Conservation (phyloP, 2,329 filamentous ascomycete genomes). For the Xylaria sp. region DNA sequence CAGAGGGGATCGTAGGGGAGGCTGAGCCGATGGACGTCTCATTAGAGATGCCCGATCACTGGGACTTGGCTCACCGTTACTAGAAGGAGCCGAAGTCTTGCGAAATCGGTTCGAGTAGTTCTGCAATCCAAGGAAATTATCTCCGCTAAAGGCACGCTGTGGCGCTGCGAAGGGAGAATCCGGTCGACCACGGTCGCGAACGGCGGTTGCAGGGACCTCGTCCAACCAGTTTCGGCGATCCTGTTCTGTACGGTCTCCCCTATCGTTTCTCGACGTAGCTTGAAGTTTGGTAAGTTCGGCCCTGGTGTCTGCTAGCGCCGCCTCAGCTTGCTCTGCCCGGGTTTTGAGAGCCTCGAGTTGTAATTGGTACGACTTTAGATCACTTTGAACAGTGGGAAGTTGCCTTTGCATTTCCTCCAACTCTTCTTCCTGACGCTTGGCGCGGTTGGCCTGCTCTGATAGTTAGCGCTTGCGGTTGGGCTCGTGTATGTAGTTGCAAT, state of each 20-base stretch:
- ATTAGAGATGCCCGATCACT: constrained; percentile 48
- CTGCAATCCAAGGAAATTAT: constrained; percentile 54
- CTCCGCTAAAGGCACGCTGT: constrained; percentile 59
- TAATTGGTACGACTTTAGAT: constrained; percentile 64
- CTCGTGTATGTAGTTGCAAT: not conserved
- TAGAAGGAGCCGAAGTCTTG: constrained; percentile 57
- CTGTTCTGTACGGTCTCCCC: constrained; percentile 46
- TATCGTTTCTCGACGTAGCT: constrained; percentile 46
- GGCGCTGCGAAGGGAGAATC: constrained; percentile 59
- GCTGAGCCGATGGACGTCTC: constrained; percentile 59
- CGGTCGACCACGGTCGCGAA: constrained; percentile 56
- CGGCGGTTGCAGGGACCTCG: constrained; percentile 50
- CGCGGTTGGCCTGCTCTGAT: constrained; percentile 61
- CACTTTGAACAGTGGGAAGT: constrained; percentile 67
- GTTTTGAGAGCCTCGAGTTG: constrained; percentile 67
- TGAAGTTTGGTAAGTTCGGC: constrained; percentile 59
- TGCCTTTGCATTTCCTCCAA: constrained; percentile 72
- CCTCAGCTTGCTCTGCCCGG: constrained; percentile 69
- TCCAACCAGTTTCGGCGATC: constrained; percentile 60
- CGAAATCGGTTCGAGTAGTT: constrained; percentile 49
- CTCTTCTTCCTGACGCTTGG: constrained; percentile 78
- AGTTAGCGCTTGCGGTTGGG: constrained; percentile 37
- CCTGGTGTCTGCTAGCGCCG: constrained; percentile 62
- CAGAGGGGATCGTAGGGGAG: constrained; percentile 49
- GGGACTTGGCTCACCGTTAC: constrained; percentile 51